A percentile compares a stretch with the other conserved stretches of the same genome.
phyloP scores from a whole-genome alignment of 768 basidiomycete genomes.

The Rhizopogon salebrosus region DNA sequence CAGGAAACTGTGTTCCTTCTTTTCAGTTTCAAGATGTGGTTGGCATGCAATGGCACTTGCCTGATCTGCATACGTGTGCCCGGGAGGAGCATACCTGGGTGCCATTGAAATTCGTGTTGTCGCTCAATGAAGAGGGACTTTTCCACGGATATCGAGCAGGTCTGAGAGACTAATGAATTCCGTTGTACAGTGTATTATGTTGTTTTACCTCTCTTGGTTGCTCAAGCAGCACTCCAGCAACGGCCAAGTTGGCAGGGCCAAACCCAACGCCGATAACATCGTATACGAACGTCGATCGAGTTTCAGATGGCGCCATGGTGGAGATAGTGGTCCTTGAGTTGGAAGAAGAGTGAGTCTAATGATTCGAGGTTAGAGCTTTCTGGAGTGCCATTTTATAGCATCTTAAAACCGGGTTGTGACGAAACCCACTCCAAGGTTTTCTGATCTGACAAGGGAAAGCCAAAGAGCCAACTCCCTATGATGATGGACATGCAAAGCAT shows the following conservation, averaged over 20 bases:
- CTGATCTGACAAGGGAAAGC: too few species aligned
- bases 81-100: constrained; percentile 51
- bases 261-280: constrained; percentile 49
- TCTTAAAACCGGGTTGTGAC: not conserved
- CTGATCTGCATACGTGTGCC: constrained; percentile 52
- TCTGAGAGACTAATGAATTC: constrained; percentile 5
- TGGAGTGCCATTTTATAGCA: not conserved
- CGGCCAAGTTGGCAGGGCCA: constrained; percentile 49
- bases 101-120: constrained; percentile 45
- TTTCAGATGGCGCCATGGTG: not conserved
- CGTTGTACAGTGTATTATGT: not conserved
- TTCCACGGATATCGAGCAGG: constrained; percentile 17
- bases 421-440: too few species aligned
- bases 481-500: too few species aligned
- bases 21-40: constrained; percentile 5
- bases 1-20: constrained; percentile 29
- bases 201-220: constrained; percentile 21
- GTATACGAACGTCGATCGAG: constrained; percentile 14
- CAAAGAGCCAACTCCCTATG: too few species aligned
- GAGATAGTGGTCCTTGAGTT: not conserved
- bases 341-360: not conserved
- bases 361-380: not conserved
- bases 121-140: constrained; percentile 44
- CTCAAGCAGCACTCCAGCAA: constrained; percentile 46
- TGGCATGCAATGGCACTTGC: constrained; percentile 15